phyloP scores from a whole-genome alignment of 805 yeast species.

The Wickerhamiella hasegawae region DNA sequence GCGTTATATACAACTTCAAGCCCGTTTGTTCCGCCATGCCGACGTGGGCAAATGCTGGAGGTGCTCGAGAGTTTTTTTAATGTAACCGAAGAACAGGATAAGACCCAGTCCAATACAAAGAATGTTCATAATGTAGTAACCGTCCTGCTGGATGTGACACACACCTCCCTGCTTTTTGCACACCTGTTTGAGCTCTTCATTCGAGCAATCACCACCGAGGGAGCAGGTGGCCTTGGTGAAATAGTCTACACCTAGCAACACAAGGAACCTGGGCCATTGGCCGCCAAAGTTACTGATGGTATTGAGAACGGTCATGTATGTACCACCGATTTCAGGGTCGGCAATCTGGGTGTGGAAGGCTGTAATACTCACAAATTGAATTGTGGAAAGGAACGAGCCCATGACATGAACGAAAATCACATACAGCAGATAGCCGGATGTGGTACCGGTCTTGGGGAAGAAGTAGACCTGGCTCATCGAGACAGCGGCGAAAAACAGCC shows the following conservation, averaged over 20 bases:
- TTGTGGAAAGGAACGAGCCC: conserved; percentile 84
- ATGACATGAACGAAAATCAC: conserved; percentile 71
- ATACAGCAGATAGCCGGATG: conserved; percentile 40
- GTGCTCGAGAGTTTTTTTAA: conserved; percentile 41
- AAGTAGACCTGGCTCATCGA: conserved; percentile 58
- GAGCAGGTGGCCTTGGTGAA: conserved; percentile 52
- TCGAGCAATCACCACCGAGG: conserved; percentile 19
- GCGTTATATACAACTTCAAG: not conserved
- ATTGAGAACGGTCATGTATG: conserved; percentile 92
- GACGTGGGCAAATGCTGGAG: conserved; percentile 58
- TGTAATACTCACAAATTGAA: conserved; percentile 85
- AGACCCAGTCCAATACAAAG: conserved; percentile 58
- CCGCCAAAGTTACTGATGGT: conserved; percentile 91
- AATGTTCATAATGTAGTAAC: conserved; percentile 65
- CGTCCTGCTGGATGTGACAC: conserved; percentile 47
- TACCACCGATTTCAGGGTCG: conserved; percentile 92
- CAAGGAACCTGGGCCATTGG: conserved; percentile 87
- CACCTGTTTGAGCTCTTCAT: conserved; percentile 27
- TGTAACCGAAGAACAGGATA: conserved; percentile 45
- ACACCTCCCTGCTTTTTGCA: conserved; percentile 43
- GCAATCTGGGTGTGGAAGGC: conserved; percentile 94
- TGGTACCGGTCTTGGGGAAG: conserved; percentile 48
- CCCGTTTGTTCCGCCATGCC: conserved; percentile 36
- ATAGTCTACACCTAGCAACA: conserved; percentile 63
- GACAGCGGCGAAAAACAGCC: conserved; percentile 55